Conservation (phyloP, 2,329 filamentous ascomycete genomes). For the Apiospora pterosperma region DNA sequence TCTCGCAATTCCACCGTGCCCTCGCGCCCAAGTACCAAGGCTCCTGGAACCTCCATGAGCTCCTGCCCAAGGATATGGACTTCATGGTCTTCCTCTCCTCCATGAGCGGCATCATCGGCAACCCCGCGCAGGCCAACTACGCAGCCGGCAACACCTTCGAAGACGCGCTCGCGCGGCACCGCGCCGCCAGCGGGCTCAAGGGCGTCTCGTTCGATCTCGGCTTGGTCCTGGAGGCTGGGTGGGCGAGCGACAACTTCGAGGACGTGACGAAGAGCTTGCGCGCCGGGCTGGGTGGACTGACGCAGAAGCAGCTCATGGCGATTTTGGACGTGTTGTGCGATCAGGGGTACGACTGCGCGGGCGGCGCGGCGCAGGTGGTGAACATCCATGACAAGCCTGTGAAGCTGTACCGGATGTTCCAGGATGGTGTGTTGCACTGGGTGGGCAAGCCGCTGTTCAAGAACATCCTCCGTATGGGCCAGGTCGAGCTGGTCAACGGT, state of each 20-base stretch:
- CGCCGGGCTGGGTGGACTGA: background rate
- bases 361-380: background rate
- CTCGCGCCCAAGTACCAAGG: conserved; percentile 49
- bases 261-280: background rate
- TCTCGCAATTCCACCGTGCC: conserved; percentile 42
- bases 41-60: conserved; percentile 51
- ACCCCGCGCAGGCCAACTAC: conserved; percentile 51
- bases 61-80: conserved; percentile 39
- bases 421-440: conserved; percentile 5
- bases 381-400: background rate
- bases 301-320: background rate
- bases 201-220: conserved; percentile 49
- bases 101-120: conserved; percentile 46
- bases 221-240: background rate
- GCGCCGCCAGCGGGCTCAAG: conserved; percentile 35
- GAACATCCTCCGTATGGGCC: background rate
- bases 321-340: conserved; percentile 5
- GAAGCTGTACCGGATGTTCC: conserved; percentile 1
- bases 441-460: conserved; percentile 3
- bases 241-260: conserved; percentile 3
- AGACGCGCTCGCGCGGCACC: conserved; percentile 37
- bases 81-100: conserved; percentile 51
- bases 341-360: background rate
- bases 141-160: conserved; percentile 46
- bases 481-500: background rate